Conservation (phyloP, 805 yeast species). For the Yarrowia bubula region DNA sequence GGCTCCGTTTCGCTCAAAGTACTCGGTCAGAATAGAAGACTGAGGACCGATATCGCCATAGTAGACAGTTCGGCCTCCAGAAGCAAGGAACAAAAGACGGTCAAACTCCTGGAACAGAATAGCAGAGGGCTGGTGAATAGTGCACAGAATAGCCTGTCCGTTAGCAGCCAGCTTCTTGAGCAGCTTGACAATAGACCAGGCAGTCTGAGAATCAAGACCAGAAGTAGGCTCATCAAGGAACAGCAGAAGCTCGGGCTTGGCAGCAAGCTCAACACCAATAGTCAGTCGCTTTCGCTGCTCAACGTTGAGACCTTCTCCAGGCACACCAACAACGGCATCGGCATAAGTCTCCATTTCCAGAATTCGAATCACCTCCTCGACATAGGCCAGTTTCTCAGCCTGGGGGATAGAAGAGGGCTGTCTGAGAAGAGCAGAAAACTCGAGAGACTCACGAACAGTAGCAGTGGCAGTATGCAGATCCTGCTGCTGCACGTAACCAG, state of each 20-base stretch:
- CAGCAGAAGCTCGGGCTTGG: background rate
- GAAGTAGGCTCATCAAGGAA: background rate
- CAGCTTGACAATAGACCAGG: constrained; percentile 62
- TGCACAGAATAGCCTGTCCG: constrained; percentile 67
- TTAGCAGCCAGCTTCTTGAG: constrained; percentile 58
- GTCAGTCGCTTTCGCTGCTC: constrained; percentile 9
- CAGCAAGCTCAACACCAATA: background rate
- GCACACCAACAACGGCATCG: background rate
- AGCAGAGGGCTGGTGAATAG: constrained; percentile 87
- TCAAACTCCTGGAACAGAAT: constrained; percentile 74
- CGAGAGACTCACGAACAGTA: background rate
- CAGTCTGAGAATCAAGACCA: constrained; percentile 40
- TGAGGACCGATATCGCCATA: constrained; percentile 70
- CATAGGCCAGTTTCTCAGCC: background rate
- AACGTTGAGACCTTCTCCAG: constrained; percentile 4
- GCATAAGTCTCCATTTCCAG: constrained; percentile 3
- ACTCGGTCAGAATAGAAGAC: constrained; percentile 56
- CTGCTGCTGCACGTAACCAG: constrained; percentile 2
- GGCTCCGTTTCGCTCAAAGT: constrained; percentile 67
- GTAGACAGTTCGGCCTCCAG: constrained; percentile 72
- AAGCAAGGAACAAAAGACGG: constrained; percentile 64
- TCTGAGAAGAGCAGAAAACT: constrained; percentile 5
- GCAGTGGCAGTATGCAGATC: constrained; percentile 1
- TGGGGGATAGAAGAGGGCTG: background rate
- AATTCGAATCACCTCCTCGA: background rate